Evolutionary conservation across 371 early-diverging fungal genomes (phyloP), one percentile per base, ranked within the genome.

Genomic region (Gilbertella persicaria): DNA sequence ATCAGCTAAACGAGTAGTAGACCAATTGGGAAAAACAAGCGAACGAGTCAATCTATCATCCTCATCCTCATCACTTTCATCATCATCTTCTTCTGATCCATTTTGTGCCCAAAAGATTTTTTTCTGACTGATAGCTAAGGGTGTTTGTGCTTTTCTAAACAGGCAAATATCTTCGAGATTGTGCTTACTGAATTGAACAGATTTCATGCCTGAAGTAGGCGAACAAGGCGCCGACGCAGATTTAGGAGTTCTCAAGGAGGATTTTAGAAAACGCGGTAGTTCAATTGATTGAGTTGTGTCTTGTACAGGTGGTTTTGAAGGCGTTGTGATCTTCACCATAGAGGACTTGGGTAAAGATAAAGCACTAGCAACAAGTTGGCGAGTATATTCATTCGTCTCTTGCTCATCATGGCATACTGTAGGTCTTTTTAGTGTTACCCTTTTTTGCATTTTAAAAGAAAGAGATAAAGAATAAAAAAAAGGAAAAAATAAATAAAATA

Each of bases 191-290:
- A 64, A 64, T 13, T 55, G 55, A 23, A 64, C 64, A 29, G 64
- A 52, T 36, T 64, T 64, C 38, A 48, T 30, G 12, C 47, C 47
- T 12, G 47, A 41, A 23, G 55, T 48, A 51, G 58, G 59, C 2
- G 54, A 46, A 28, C 59, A 58, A 42, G 64, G 55, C n/a, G 63
- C 58, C n/a, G 64, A 64, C 40, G 63, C 58, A 23, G 64, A 58
- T 43, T 47, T 56, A 6, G 48, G 48, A 45, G 51, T 52, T 43
- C 55, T 50, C 19, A 64, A 38, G 16, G 60, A 64, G 13, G 64
- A 57, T 26, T 59, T 64, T 35, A 63, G 28, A 26, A 45, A 38
- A 19, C 23, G 48, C 16, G 48, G 44, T 38, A 42, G 17, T 21
- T 51, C 35, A 35, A 51, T 39, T 14, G 23, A 29, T 26, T 35